Conservation (phyloP, 106 monocot genomes). For the Dendrobium catenatum region DNA sequence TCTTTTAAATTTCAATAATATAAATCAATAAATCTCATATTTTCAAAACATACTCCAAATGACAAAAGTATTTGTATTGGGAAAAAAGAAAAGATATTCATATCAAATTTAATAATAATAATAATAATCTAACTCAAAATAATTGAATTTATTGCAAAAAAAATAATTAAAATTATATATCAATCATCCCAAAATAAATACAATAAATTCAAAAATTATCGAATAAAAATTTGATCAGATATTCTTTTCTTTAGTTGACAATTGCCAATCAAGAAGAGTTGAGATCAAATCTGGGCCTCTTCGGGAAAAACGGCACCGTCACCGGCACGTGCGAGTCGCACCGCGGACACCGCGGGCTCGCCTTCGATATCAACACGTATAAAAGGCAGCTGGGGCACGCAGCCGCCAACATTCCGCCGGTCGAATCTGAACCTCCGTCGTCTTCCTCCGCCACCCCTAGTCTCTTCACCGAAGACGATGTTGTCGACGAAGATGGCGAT, state of each 20-base stretch:
- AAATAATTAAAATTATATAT: too few relatives aligned
- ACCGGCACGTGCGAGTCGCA: conserved; percentile 36
- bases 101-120: too few relatives aligned
- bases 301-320: conserved; percentile 14
- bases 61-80: too few relatives aligned
- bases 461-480: conserved; percentile 21
- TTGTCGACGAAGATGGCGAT: conserved; percentile 3
- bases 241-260: not conserved
- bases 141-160: too few relatives aligned
- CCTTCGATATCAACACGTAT: conserved; percentile 68
- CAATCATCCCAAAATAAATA: too few relatives aligned
- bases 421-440: conserved; percentile 20
- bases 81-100: too few relatives aligned
- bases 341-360: conserved; percentile 52
- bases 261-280: not conserved
- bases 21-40: too few relatives aligned
- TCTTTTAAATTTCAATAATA: too few relatives aligned
- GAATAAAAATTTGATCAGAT: too few relatives aligned
- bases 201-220: too few relatives aligned
- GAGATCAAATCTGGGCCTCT: conserved; percentile 53
- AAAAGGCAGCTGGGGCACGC: conserved; percentile 78
- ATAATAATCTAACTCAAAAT: too few relatives aligned
- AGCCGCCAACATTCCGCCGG: conserved; percentile 44
- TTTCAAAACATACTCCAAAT: too few relatives aligned
- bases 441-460: conserved; percentile 3